Base-by-base conservation (phyloP, 2,329 filamentous ascomycete genomes). In the Paecilomyces dactylethromorphus region DNA sequence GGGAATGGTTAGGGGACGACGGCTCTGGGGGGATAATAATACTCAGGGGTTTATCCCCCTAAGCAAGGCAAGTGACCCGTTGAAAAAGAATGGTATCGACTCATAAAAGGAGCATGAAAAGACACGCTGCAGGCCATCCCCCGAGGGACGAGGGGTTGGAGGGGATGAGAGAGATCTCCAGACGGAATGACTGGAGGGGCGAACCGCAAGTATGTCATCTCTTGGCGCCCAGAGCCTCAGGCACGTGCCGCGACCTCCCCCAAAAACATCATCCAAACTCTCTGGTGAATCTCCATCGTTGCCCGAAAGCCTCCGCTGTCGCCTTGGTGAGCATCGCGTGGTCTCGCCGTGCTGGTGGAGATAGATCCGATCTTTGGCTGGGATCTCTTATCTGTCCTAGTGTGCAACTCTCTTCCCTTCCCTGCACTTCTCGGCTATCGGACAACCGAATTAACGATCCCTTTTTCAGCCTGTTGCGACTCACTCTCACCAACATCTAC, bases 21-120 rank as follows among this genome's bases (percentile, higher is more conserved):
- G 22, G 74, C 75, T 76, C 73, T 65, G 65, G 65, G 66, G 50
- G 52, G 26, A 29, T 22, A 24, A 49, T 22, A 18, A 54, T 29
- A 53, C 10, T 24, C n/a, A 53, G 15, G 26, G 10, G 52, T 10
- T 15, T 7, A 13, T 24, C 22, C 50, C 13, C 21, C 26, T 12
- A 29, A 29, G 6, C 50, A 53, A 31, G 22, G 26, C 50, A 49
- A 54, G 65, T 70, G 66, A 65, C 65, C 66, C 66, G 66, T 66
- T 52, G 53, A 54, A 57, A 15, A 50, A 51, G 32, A 24, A 51
- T 21, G 57, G 66, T 45, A 45, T 8, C 18, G 39, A 18, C 4
- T 45, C 39, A 45, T 45, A 45, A 45, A 7, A 45, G 39, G 45
- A 70, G 61, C 55, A 62, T 24, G 29, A 22, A 39, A 53, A 49